Conservation (phyloP, 106 monocot species). For the Triglochin maritima region DNA sequence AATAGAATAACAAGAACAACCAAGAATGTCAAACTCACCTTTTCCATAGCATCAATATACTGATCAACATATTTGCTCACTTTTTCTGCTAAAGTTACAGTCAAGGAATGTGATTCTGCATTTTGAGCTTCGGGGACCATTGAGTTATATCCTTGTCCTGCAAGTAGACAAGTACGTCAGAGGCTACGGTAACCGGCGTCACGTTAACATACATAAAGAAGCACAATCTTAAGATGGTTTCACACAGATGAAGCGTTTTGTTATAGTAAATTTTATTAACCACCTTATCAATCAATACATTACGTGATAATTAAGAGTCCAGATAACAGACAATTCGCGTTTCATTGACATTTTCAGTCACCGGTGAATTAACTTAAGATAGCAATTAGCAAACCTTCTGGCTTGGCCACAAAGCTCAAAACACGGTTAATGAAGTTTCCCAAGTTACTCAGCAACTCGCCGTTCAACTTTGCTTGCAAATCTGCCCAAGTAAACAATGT, state of each 20-base stretch:
- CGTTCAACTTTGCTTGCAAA: constrained; percentile 89
- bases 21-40: constrained; percentile 32
- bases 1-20: background rate
- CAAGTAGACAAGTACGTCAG: background rate
- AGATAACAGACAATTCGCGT: no score
- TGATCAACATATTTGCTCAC: constrained; percentile 51
- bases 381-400: constrained; percentile 42
- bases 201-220: no score
- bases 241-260: no score
- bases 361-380: background rate
- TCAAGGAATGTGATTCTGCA: constrained; percentile 59
- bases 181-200: no score
- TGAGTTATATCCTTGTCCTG: constrained; percentile 85
- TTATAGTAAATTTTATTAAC: no score
- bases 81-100: constrained; percentile 48
- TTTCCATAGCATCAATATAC: constrained; percentile 96
- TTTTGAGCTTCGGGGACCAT: constrained; percentile 63
- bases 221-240: no score
- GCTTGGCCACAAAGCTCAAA: constrained; percentile 84
- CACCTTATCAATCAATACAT: no score
- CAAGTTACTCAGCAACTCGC: constrained; percentile 78
- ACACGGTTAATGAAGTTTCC: constrained; percentile 93
- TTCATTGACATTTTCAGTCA: no score
- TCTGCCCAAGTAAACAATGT: constrained; percentile 96
- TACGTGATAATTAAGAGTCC: no score